phyloP scores from a whole-genome alignment of 192 early-diverging fungal genomes.

The Umbelopsis isabellina region DNA sequence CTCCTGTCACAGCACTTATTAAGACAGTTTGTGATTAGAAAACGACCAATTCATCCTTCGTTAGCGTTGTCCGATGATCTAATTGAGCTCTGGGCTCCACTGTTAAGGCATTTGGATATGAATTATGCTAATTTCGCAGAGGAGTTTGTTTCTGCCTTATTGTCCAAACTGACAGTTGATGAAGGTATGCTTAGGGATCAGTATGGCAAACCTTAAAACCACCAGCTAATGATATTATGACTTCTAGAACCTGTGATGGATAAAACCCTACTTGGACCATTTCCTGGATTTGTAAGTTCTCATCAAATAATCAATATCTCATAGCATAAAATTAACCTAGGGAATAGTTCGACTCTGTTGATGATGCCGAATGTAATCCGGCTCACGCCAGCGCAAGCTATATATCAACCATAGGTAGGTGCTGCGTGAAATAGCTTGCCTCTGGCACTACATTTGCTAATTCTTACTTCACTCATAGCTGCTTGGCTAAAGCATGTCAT shows the following conservation, averaged over 20 bases:
- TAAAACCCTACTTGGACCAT: constrained; percentile 37
- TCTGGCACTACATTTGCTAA: neutral
- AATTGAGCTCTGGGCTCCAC: constrained; percentile 42
- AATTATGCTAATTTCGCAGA: constrained; percentile 35
- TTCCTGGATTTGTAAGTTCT: constrained; percentile 43
- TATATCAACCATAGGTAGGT: constrained; percentile 6
- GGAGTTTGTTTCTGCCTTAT: constrained; percentile 34
- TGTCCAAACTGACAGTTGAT: constrained; percentile 28
- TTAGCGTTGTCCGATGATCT: constrained; percentile 45
- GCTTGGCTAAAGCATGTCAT: constrained; percentile 62
- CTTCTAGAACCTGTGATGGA: constrained; percentile 22
- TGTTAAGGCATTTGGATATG: constrained; percentile 46
- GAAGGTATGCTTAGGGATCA: constrained; percentile 16
- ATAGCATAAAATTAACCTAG: neutral
- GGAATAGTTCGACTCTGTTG: neutral
- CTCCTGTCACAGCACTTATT: neutral
- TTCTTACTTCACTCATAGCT: constrained; percentile 21
- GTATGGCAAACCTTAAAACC: neutral
- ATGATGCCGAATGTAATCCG: neutral
- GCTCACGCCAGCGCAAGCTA: constrained; percentile 10
- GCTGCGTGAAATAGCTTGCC: neutral
- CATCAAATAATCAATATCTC: constrained; percentile 5
- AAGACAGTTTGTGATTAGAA: constrained; percentile 27
- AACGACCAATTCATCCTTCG: constrained; percentile 37
- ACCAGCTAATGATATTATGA: neutral